Evolutionary conservation across 2,329 filamentous ascomycete species (phyloP).

Genomic region (Aureobasidium musti): DNA sequence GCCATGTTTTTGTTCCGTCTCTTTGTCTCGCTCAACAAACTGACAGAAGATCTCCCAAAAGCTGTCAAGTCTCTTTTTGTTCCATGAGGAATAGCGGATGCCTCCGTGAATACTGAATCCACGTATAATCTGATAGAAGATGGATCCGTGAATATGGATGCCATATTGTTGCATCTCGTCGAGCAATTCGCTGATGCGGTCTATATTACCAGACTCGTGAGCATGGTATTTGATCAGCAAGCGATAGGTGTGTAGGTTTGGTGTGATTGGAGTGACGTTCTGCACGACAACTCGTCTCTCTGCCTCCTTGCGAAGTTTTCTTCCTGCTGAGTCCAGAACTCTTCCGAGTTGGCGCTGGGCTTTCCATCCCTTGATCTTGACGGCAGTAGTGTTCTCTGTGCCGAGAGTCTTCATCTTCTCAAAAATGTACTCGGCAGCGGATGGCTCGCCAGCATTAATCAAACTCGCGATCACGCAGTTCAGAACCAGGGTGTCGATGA

Average conservation of each 20-base stretch:
- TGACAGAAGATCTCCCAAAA: conserved; percentile 59
- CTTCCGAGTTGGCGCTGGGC: conserved; percentile 49
- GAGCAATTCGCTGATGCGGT: conserved; percentile 69
- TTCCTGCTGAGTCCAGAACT: conserved; percentile 50
- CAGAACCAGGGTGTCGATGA: conserved; percentile 82
- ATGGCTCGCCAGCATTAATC: conserved; percentile 71
- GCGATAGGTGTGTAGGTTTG: conserved; percentile 76
- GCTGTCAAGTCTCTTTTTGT: conserved; percentile 63
- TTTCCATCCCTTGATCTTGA: conserved; percentile 46
- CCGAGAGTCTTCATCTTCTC: conserved; percentile 74
- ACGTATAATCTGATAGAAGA: conserved; percentile 80
- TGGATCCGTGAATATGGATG: conserved; percentile 69
- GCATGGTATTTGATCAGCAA: conserved; percentile 77
- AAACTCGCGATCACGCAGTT: conserved; percentile 84
- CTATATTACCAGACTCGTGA: conserved; percentile 67
- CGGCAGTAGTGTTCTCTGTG: conserved; percentile 40
- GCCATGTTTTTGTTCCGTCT: conserved; percentile 34
- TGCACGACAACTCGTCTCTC: conserved; percentile 61
- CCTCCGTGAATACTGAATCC: conserved; percentile 77
- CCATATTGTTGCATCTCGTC: conserved; percentile 74
- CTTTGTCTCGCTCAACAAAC: conserved; percentile 50
- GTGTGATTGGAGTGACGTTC: conserved; percentile 64
- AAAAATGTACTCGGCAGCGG: conserved; percentile 78
- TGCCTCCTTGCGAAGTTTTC: conserved; percentile 47
- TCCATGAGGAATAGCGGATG: conserved; percentile 69